phyloP scores from a whole-genome alignment of 1,139 yeast genomes.

The Yamadazyma jaroonii region DNA sequence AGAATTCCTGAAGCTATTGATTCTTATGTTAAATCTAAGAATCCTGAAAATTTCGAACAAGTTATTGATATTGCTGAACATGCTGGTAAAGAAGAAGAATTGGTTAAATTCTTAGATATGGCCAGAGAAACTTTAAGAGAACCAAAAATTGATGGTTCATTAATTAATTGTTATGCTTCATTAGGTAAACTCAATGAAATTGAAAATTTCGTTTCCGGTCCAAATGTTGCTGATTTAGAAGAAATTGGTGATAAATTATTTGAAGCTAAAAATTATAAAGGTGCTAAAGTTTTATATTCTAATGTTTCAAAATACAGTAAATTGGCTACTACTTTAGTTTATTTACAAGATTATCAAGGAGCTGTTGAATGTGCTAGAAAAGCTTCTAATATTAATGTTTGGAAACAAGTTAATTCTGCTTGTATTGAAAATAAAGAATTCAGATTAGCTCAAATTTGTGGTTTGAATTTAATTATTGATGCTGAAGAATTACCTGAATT shows the following conservation, averaged over 20 bases:
- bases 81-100: constrained; percentile 94
- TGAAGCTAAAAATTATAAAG: constrained; percentile 80
- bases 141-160: constrained; percentile 88
- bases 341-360: constrained; percentile 86
- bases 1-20: constrained; percentile 90
- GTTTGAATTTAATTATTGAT: constrained; percentile 92
- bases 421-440: constrained; percentile 95
- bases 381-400: constrained; percentile 88
- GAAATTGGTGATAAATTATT: constrained; percentile 89
- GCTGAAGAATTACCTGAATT: constrained; percentile 95
- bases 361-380: constrained; percentile 99
- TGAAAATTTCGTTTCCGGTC: constrained; percentile 77
- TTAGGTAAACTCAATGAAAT: constrained; percentile 75
- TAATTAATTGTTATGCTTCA: constrained; percentile 83
- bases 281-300: constrained; percentile 85
- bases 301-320: constrained; percentile 92
- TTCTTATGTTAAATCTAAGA: constrained; percentile 85
- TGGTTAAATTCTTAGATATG: constrained; percentile 82
- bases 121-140: constrained; percentile 94
- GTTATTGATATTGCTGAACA: constrained; percentile 95
- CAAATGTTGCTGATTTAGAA: constrained; percentile 93
- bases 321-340: constrained; percentile 92
- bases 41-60: constrained; percentile 85
- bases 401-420: constrained; percentile 98
- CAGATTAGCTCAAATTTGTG: constrained; percentile 97